Conservation (phyloP, 164 flowering plant genomes). For the Saururus chinensis region DNA sequence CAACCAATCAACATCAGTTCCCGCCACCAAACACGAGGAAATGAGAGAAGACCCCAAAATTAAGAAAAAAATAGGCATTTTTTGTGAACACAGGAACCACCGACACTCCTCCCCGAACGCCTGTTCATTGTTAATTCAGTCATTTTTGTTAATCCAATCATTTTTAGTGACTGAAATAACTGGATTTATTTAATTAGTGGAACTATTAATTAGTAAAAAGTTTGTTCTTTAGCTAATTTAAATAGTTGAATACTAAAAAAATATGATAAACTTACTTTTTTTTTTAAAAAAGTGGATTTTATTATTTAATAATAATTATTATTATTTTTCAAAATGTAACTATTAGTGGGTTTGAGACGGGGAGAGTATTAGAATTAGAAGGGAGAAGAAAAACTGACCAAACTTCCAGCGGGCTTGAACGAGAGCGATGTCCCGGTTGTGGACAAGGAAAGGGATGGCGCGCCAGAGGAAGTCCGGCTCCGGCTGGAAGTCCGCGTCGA, state of each 20-base stretch:
- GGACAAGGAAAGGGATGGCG: conserved; percentile 45
- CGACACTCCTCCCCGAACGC: neutral
- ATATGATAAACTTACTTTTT: too few relatives aligned
- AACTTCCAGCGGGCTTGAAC: conserved; percentile 59
- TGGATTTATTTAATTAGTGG: too few relatives aligned
- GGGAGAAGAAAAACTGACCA: conserved; percentile 44
- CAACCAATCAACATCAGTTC: neutral
- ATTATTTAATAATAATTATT: too few relatives aligned
- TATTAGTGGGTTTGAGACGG: neutral
- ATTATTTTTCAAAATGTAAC: too few relatives aligned
- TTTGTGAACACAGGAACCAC: neutral
- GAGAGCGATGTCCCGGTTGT: conserved; percentile 47
- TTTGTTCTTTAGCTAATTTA: too few relatives aligned
- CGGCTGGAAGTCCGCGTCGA: conserved; percentile 41
- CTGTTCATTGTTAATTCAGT: too few relatives aligned
- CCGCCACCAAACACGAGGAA: neutral
- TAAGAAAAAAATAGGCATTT: neutral
- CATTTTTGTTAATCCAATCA: too few relatives aligned
- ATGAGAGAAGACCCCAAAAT: neutral
- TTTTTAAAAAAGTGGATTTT: too few relatives aligned
- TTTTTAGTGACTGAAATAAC: too few relatives aligned
- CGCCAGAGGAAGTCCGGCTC: conserved; percentile 38
- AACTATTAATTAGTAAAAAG: too few relatives aligned
- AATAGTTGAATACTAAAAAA: too few relatives aligned
- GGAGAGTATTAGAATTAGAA: too few relatives aligned